These are phyloP conservation scores for Xylaria digitata DNA, from an alignment of 2,329 filamentous ascomycete genomes.

Conservation along the genomic window DNA sequence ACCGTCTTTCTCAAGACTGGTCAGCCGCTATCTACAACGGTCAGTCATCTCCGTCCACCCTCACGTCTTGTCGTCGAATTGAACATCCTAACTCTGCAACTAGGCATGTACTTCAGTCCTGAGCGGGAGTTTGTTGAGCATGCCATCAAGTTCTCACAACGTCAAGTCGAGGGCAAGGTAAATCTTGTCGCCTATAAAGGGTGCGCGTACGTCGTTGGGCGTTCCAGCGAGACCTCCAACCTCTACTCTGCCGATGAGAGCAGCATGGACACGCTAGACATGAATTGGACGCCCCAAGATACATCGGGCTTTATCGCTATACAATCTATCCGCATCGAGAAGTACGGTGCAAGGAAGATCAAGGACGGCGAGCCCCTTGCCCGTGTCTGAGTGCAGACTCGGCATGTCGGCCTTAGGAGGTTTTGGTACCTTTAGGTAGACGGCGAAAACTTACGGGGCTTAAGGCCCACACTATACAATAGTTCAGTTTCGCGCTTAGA, in stretches of 20 bases:
- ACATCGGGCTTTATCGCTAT: constrained; percentile 72
- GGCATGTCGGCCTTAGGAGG: too few relatives aligned
- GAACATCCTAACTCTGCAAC: constrained; percentile 58
- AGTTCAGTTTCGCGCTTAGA: too few relatives aligned
- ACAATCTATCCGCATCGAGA: constrained; percentile 73
- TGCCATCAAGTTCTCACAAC: constrained; percentile 69
- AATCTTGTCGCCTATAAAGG: constrained; percentile 56
- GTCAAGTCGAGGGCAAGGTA: constrained; percentile 57
- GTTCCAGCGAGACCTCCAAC: constrained; percentile 57
- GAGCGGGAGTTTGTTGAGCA: constrained; percentile 70
- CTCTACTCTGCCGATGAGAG: constrained; percentile 63
- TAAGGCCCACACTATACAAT: too few relatives aligned
- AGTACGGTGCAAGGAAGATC: constrained; percentile 59
- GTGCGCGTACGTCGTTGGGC: constrained; percentile 59
- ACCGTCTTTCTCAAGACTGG: constrained; percentile 69
- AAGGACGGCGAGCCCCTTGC: constrained; percentile 56
- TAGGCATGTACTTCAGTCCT: constrained; percentile 65
- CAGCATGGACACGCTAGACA: constrained; percentile 63
- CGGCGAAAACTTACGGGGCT: too few relatives aligned
- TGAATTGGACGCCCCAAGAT: constrained; percentile 55
- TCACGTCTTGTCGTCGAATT: too few relatives aligned
- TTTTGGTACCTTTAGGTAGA: too few relatives aligned
- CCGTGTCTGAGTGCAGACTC: too few relatives aligned
- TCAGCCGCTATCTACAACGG: too few relatives aligned
- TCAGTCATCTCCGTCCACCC: too few relatives aligned